These are phyloP conservation scores for Kuraishia ogatae DNA, from an alignment of 805 yeast genomes.

Conservation along the genomic window DNA sequence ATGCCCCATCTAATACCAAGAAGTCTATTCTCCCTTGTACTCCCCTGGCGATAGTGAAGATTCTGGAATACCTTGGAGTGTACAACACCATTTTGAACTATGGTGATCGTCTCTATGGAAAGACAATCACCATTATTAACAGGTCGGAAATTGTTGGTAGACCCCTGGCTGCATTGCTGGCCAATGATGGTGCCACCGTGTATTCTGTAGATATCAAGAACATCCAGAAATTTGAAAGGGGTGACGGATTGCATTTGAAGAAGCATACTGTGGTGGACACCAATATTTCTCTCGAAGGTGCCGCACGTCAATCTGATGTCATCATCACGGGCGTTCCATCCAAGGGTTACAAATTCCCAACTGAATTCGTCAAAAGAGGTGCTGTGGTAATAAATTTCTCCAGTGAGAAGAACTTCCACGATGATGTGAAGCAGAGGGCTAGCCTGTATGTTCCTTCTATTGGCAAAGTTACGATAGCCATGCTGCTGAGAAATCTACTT, in stretches of 20 bases:
- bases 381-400: constrained; percentile 88
- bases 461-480: constrained; percentile 94
- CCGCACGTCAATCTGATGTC: constrained; percentile 76
- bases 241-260: constrained; percentile 74
- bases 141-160: constrained; percentile 96
- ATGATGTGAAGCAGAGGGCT: constrained; percentile 76
- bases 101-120: constrained; percentile 91
- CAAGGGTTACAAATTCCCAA: constrained; percentile 75
- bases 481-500: constrained; percentile 83
- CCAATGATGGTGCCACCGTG: constrained; percentile 96
- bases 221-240: constrained; percentile 88
- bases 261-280: constrained; percentile 74
- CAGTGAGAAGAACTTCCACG: constrained; percentile 79
- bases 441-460: constrained; percentile 90
- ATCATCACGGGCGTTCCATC: constrained; percentile 95
- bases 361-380: constrained; percentile 73
- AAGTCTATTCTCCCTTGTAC: constrained; percentile 95
- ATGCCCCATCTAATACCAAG: constrained; percentile 49
- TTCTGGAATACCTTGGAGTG: constrained; percentile 80
- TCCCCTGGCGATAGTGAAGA: constrained; percentile 90
- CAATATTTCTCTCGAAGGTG: constrained; percentile 45
- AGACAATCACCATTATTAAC: constrained; percentile 83
- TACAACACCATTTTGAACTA: constrained; percentile 76
- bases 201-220: constrained; percentile 85
- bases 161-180: constrained; percentile 90